These are phyloP conservation scores for Solanum chiquidenum DNA, from an alignment of 257 asterid species.

Conservation along the genomic window DNA sequence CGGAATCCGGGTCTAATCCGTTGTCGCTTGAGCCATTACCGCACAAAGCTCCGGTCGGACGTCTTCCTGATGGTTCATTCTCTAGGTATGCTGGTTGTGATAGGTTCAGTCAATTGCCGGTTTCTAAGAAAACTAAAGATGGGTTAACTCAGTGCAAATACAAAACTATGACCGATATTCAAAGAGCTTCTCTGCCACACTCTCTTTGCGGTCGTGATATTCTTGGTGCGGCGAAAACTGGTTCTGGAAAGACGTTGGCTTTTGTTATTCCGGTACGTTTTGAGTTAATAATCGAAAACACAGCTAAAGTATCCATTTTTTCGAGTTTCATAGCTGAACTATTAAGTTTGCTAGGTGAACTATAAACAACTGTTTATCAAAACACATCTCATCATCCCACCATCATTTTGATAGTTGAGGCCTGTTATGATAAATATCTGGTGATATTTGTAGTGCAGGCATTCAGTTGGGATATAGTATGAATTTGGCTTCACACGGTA, in stretches of 20 bases:
- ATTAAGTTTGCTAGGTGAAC: background rate
- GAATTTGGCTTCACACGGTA: background rate
- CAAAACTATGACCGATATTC: constrained; percentile 71
- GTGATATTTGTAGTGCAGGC: background rate
- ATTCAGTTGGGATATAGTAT: background rate
- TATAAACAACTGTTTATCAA: background rate
- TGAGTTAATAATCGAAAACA: background rate
- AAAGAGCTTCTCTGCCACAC: constrained; percentile 91
- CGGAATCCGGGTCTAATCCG: constrained; percentile 71
- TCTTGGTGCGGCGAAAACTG: constrained; percentile 97
- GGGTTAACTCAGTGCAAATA: constrained; percentile 42
- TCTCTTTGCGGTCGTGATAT: constrained; percentile 84
- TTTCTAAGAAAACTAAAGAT: constrained; percentile 77
- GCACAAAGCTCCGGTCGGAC: constrained; percentile 47
- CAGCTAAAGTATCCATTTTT: background rate
- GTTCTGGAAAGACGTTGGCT: constrained; percentile 94
- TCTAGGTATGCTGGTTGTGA: constrained; percentile 61
- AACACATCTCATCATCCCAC: background rate
- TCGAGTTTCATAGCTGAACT: background rate
- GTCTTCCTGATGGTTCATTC: constrained; percentile 46
- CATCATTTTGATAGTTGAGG: background rate
- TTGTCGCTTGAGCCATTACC: constrained; percentile 47
- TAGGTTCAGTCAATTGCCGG: constrained; percentile 56
- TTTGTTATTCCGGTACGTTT: constrained; percentile 62
- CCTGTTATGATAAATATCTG: background rate